These are phyloP conservation scores for Effrenium voratum DNA, from an alignment of 73 alveolate genomes.

Conservation along the genomic window DNA sequence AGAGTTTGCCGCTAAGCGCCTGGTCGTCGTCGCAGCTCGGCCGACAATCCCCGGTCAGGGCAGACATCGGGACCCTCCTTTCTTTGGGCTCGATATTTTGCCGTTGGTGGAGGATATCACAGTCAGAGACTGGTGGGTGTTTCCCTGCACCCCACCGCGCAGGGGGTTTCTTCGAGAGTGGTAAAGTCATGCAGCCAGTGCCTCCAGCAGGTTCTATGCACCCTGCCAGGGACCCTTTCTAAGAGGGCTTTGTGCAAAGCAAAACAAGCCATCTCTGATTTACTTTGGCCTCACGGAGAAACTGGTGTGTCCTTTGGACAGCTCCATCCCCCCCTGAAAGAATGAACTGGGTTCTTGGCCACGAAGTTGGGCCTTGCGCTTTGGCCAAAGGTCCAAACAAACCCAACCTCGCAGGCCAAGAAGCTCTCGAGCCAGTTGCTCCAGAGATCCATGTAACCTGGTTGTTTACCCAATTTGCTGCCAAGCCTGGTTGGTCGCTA, in stretches of 20 bases:
- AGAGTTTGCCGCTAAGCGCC: constrained; percentile 34
- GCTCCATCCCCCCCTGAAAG: too few species aligned
- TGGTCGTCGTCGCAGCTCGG: constrained; percentile 61
- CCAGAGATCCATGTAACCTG: background rate
- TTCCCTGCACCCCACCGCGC: background rate
- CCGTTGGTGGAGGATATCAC: background rate
- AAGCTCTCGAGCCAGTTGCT: background rate
- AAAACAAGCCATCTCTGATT: too few species aligned
- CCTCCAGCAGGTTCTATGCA: background rate
- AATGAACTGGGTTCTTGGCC: background rate
- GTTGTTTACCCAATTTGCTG: background rate
- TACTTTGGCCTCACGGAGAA: too few species aligned
- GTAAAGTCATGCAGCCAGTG: background rate
- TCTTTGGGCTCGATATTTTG: background rate
- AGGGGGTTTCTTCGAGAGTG: too few species aligned
- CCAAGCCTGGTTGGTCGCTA: background rate
- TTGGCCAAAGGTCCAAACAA: background rate
- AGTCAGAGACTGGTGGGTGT: background rate
- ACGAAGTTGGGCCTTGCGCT: background rate
- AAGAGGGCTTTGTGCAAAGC: too few species aligned
- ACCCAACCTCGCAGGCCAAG: background rate
- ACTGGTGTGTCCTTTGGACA: too few species aligned
- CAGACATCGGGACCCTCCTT: background rate
- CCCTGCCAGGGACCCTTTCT: too few species aligned
- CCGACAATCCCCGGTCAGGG: background rate